Base-by-base conservation (phyloP, 2,329 filamentous ascomycete genomes). In the Amesomyces nigricolor region DNA sequence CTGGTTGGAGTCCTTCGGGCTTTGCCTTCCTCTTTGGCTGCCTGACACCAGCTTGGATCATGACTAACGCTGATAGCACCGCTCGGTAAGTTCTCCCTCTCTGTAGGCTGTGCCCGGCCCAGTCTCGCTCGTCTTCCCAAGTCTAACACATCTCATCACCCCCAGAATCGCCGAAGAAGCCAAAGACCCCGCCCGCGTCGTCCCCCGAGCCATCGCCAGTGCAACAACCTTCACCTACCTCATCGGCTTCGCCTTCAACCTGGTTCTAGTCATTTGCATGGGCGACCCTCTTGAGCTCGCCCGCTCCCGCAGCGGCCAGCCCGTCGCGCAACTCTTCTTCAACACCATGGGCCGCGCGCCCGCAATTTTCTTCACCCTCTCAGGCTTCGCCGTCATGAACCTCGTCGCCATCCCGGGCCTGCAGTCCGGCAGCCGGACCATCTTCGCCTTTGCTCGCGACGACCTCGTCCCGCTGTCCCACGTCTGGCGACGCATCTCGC, bases 1-100 rank as follows among this genome's bases (percentile, higher is more conserved):
- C 75, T 0, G 80, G 80, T 37, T 83, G 80, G 80, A 70, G 63
- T 0, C 79, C 79, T 0, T 67, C 73, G 2, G 79, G 79, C 19
- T 82, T 78, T 65, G 78, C 76, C 3, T 82, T 80, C 64, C 64
- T 82, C n/a, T 82, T 83, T 57, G 80, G 80, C n/a, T 82, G 81
- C 64, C 68, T 83, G 26, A 79, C 77, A 2, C 80, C 81, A 38
- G 75, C 75, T 17, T 83, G 80, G 80, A 82, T 78, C 52, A 82
- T 83, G 79, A 82, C 78, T 4, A 65, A 68, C 54, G 67, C 65
- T 47, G 67, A 69, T 47, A 66, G 66, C 46, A 66, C 66, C 14
- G 67, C 64, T 39, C 66, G 62, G 63, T 63, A 52, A 32, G 52
- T 30, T 14, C 19, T 35, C 4, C 17, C 3, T 19, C 32, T 14